Percentiles rank a stretch among this genome's conserved stretches.
Evolutionary conservation across 2,329 filamentous ascomycete genomes (phyloP).

Genomic region (Macrophomina phaseolina): DNA sequence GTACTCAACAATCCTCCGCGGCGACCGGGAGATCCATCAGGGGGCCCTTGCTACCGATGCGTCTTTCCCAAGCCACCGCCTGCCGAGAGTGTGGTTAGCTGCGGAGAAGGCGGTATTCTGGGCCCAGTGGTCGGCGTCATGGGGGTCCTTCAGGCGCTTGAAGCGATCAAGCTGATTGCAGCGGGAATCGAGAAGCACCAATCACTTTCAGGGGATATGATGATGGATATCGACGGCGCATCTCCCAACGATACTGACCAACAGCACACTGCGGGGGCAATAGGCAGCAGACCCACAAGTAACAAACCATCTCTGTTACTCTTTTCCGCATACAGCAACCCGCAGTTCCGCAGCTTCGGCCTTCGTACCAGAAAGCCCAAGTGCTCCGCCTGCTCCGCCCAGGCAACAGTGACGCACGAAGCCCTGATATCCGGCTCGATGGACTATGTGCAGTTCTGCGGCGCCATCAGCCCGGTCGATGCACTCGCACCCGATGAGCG

Average conservation of each 20-base stretch:
- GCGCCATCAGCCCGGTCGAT: conserved; percentile 61
- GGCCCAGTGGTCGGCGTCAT: conserved; percentile 92
- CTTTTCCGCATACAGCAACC: conserved; percentile 60
- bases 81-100: conserved; percentile 79
- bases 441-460: conserved; percentile 89
- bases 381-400: conserved; percentile 77
- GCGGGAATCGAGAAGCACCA: conserved; percentile 30
- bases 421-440: conserved; percentile 68
- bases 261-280: conserved; percentile 33
- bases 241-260: conserved; percentile 37
- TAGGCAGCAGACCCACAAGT: conserved; percentile 29
- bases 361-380: conserved; percentile 71
- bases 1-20: conserved; percentile 81
- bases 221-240: conserved; percentile 17
- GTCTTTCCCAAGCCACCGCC: conserved; percentile 89
- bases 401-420: conserved; percentile 66
- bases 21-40: conserved; percentile 60
- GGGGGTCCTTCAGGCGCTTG: conserved; percentile 89
- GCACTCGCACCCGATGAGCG: conserved; percentile 69
- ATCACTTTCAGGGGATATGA: background rate
- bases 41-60: conserved; percentile 90
- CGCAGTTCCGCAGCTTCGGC: conserved; percentile 74
- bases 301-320: conserved; percentile 53
- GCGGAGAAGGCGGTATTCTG: conserved; percentile 90
- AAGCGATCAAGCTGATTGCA: conserved; percentile 83